Percentiles rank a stretch among this genome's conserved stretches.
Evolutionary conservation across 176 grass and related monocot genomes (phyloP).

Genomic region (Olyra latifolia): DNA sequence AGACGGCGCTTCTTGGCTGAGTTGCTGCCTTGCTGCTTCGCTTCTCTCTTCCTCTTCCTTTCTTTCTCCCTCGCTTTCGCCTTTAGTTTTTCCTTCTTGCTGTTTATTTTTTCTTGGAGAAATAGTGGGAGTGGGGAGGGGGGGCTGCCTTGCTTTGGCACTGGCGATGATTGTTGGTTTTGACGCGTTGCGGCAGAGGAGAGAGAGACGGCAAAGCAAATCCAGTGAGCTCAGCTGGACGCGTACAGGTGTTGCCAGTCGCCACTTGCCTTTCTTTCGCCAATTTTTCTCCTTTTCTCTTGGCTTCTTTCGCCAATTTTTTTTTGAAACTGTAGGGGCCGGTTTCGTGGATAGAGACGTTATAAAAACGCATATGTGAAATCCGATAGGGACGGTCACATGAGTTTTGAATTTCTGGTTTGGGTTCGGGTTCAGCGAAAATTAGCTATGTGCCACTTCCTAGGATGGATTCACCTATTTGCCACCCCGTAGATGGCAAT

Average conservation of each 20-base stretch:
- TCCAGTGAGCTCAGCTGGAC: constrained; percentile 15
- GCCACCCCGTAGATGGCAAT: too few relatives aligned
- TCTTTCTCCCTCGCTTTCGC: background rate
- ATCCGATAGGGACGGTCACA: too few relatives aligned
- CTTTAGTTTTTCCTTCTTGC: background rate
- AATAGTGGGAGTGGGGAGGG: background rate
- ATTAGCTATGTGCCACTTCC: too few relatives aligned
- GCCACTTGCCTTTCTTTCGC: background rate
- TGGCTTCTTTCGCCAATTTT: too few relatives aligned
- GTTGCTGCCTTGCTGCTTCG: background rate
- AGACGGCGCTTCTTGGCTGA: background rate
- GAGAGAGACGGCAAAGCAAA: background rate
- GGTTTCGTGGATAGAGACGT: too few relatives aligned
- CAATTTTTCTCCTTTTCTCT: background rate
- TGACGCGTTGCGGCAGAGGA: background rate
- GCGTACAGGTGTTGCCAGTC: constrained; percentile 22
- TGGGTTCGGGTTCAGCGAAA: too few relatives aligned
- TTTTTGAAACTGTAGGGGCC: too few relatives aligned
- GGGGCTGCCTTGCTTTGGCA: background rate
- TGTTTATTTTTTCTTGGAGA: background rate
- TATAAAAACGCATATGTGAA: too few relatives aligned
- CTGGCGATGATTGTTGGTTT: constrained; percentile 28
- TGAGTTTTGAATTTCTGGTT: too few relatives aligned
- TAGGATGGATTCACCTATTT: too few relatives aligned
- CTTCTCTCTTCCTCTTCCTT: too few relatives aligned